Percentiles rank a stretch among this genome's conserved stretches.
Evolutionary conservation across 2,329 filamentous ascomycete genomes (phyloP).

Genomic region (Tolypocladium ophioglossoides): DNA sequence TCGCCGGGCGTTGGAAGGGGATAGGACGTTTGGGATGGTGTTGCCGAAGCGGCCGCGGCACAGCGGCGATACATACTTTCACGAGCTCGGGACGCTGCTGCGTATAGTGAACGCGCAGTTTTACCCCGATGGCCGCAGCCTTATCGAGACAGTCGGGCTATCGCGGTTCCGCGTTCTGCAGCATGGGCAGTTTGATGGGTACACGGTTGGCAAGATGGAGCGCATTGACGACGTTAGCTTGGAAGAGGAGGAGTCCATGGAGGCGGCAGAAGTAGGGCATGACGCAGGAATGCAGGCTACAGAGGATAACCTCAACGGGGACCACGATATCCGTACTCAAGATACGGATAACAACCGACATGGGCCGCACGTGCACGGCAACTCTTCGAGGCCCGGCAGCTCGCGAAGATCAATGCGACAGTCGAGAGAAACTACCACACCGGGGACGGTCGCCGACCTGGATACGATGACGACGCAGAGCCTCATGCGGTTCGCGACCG

Average conservation of each 20-base stretch:
- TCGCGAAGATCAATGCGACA: background rate
- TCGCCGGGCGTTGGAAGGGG: conserved; percentile 60
- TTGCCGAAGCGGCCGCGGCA: conserved; percentile 48
- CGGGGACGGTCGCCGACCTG: conserved; percentile 5
- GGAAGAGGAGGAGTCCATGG: conserved; percentile 67
- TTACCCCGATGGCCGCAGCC: conserved; percentile 68
- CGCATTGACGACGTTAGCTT: conserved; percentile 73
- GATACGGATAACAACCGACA: background rate
- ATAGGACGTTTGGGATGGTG: conserved; percentile 77
- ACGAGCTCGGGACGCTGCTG: conserved; percentile 68
- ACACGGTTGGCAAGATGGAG: conserved; percentile 65
- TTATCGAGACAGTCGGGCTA: conserved; percentile 67
- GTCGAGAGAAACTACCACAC: background rate
- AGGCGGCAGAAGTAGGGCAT: conserved; percentile 48
- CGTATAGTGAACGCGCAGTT: conserved; percentile 65
- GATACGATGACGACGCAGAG: conserved; percentile 55
- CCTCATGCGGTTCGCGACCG: conserved; percentile 52
- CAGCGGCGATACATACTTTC: conserved; percentile 36
- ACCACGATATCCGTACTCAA: background rate
- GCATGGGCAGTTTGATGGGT: conserved; percentile 61
- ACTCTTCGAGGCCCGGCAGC: background rate
- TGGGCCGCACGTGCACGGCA: too few species aligned
- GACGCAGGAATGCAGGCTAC: background rate
- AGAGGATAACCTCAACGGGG: background rate
- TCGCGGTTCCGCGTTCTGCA: conserved; percentile 65